Conservation (phyloP, 768 basidiomycete genomes). For the Boletus speciosus region DNA sequence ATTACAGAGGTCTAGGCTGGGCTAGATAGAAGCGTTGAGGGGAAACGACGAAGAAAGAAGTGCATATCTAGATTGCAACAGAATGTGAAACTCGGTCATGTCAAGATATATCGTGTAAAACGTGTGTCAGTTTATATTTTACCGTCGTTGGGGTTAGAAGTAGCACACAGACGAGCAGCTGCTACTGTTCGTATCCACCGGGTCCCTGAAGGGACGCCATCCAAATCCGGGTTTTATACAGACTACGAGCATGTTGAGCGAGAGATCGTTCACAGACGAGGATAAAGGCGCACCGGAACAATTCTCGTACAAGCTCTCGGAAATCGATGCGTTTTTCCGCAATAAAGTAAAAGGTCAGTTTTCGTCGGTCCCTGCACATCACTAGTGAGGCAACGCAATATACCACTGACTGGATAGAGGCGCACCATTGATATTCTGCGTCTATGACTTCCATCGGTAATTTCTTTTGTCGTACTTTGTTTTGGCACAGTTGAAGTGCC, state of each 20-base stretch:
- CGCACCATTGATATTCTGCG: slow-evolving; percentile 97
- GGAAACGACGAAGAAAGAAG: slow-evolving; percentile 3
- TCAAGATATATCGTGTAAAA: slow-evolving; percentile 24
- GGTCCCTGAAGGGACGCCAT: slow-evolving; percentile 78
- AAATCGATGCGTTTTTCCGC: slow-evolving; percentile 96
- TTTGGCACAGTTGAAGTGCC: slow-evolving; percentile 87
- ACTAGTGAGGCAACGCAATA: background rate
- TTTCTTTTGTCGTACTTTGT: slow-evolving; percentile 89
- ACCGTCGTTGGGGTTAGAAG: background rate
- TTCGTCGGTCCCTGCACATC: slow-evolving; percentile 82
- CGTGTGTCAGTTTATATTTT: slow-evolving; percentile 15
- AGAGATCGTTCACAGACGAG: slow-evolving; percentile 3
- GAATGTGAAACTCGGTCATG: slow-evolving; percentile 5
- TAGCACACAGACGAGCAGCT: background rate
- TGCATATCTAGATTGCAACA: slow-evolving; percentile 32
- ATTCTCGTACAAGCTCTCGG: slow-evolving; percentile 90
- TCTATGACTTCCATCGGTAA: slow-evolving; percentile 98
- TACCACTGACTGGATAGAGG: background rate
- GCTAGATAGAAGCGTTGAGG: slow-evolving; percentile 24
- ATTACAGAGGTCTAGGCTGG: slow-evolving; percentile 31
- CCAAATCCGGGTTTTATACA: slow-evolving; percentile 96
- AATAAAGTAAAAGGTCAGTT: slow-evolving; percentile 96
- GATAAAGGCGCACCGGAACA: slow-evolving; percentile 63
- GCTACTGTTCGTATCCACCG: slow-evolving; percentile 42
- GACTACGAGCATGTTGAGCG: slow-evolving; percentile 35